A percentile compares a stretch with the other conserved stretches of the same genome.
Evolutionary conservation across 768 basidiomycete genomes (phyloP).

Genomic region (Lactifluus volemus): DNA sequence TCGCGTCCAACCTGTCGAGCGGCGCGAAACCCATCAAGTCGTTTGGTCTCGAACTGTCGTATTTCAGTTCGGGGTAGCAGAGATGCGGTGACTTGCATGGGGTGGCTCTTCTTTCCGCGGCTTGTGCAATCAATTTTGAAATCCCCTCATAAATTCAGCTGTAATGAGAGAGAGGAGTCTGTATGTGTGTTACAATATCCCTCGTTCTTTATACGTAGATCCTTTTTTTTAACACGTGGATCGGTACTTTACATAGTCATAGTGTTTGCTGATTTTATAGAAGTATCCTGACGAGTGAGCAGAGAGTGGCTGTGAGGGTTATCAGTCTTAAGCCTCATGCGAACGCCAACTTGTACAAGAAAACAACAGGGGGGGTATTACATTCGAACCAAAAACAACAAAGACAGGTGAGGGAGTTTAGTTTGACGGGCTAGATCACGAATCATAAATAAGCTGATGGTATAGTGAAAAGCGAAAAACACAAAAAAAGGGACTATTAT

Average conservation of each 20-base stretch:
- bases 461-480: not conserved
- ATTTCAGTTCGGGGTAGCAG: constrained; percentile 62
- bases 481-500: not conserved
- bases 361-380: constrained; percentile 13
- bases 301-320: no score
- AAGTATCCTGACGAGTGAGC: no score
- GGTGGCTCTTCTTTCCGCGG: not conserved
- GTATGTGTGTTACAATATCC: not conserved
- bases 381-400: not conserved
- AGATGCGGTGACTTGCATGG: not conserved
- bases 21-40: constrained; percentile 81
- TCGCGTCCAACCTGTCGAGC: constrained; percentile 84
- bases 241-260: no score
- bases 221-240: no score
- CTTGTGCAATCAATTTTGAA: not conserved
- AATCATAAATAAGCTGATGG: not conserved
- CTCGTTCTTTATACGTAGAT: no score
- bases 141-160: not conserved
- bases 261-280: no score
- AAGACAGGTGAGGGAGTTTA: not conserved
- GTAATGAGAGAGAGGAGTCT: not conserved
- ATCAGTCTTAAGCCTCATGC: not conserved
- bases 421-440: not conserved
- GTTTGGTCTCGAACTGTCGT: constrained; percentile 88
- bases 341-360: not conserved